phyloP scores from a whole-genome alignment of 2,329 filamentous ascomycete genomes.

The Neopestalotiopsis clavispora region DNA sequence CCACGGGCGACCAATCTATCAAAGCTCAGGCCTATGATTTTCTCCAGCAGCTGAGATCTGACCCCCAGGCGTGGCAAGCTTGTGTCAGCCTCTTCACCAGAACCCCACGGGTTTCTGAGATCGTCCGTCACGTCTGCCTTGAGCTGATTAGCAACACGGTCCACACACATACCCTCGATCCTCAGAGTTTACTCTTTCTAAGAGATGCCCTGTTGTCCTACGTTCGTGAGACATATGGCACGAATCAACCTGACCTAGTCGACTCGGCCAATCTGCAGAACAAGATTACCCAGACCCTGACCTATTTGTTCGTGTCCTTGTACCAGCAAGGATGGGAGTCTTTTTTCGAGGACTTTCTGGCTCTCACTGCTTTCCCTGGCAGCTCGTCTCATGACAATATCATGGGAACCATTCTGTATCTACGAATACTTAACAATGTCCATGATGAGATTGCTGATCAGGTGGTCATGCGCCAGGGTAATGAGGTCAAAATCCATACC shows the following conservation, averaged over 20 bases:
- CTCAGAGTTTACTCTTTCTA: conserved; percentile 73
- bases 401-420: conserved; percentile 80
- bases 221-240: conserved; percentile 75
- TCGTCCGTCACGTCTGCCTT: conserved; percentile 86
- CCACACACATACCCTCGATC: conserved; percentile 77
- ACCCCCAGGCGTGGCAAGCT: conserved; percentile 88
- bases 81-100: conserved; percentile 86
- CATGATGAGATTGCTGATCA: conserved; percentile 98
- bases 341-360: conserved; percentile 90
- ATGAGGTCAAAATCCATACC: conserved; percentile 83
- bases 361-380: conserved; percentile 69
- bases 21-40: conserved; percentile 85
- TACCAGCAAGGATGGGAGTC: conserved; percentile 86
- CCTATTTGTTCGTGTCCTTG: conserved; percentile 86
- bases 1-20: conserved; percentile 73
- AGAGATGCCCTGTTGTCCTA: conserved; percentile 85
- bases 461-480: conserved; percentile 76
- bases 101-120: conserved; percentile 75
- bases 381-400: conserved; percentile 70
- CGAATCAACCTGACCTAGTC: conserved; percentile 57
- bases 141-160: conserved; percentile 94
- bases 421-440: conserved; percentile 85
- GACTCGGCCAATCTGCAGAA: conserved; percentile 87
- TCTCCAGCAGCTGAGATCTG: conserved; percentile 76
- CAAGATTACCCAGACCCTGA: conserved; percentile 95